phyloP scores from a whole-genome alignment of 495 filamentous ascomycete species.

The Penicillium tannophilum region DNA sequence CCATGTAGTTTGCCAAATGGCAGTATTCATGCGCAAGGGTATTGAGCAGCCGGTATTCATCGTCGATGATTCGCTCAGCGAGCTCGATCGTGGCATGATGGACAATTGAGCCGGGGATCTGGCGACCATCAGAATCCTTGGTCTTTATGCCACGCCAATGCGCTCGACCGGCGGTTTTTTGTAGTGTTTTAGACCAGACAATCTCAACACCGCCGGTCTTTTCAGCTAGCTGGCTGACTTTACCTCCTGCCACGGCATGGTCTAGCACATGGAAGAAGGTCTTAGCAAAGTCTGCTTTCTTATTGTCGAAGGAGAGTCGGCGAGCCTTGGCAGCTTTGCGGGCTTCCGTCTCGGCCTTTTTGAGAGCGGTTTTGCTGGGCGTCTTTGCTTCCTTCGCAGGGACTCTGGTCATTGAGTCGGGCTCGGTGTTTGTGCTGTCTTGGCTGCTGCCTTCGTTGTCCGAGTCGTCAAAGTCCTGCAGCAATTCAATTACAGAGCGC shows the following conservation, averaged over 20 bases:
- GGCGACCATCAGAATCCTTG: not conserved
- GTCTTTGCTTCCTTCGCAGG: conserved; percentile 32
- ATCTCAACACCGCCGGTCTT: conserved; percentile 77
- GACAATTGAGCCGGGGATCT: not conserved
- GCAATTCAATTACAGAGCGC: conserved; percentile 25
- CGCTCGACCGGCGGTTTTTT: conserved; percentile 84
- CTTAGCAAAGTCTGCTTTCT: conserved; percentile 67
- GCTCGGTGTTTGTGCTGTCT: conserved; percentile 12
- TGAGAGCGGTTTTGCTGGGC: conserved; percentile 45
- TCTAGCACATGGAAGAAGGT: conserved; percentile 77
- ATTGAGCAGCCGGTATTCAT: conserved; percentile 77
- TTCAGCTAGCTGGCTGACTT: conserved; percentile 59
- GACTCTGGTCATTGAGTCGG: conserved; percentile 17
- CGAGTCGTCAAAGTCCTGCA: conserved; percentile 36
- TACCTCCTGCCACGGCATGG: conserved; percentile 59
- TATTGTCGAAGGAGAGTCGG: conserved; percentile 66
- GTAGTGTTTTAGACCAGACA: conserved; percentile 81
- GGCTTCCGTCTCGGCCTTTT: conserved; percentile 46
- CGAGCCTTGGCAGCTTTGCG: conserved; percentile 42
- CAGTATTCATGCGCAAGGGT: conserved; percentile 94
- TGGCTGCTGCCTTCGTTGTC: conserved; percentile 26
- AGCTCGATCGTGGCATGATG: conserved; percentile 85
- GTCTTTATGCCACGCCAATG: conserved; percentile 63
- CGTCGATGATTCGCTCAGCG: conserved; percentile 80
- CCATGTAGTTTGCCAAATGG: conserved; percentile 86